Evolutionary conservation across 2,329 filamentous ascomycete genomes (phyloP).

Genomic region (Volutella citrinella): DNA sequence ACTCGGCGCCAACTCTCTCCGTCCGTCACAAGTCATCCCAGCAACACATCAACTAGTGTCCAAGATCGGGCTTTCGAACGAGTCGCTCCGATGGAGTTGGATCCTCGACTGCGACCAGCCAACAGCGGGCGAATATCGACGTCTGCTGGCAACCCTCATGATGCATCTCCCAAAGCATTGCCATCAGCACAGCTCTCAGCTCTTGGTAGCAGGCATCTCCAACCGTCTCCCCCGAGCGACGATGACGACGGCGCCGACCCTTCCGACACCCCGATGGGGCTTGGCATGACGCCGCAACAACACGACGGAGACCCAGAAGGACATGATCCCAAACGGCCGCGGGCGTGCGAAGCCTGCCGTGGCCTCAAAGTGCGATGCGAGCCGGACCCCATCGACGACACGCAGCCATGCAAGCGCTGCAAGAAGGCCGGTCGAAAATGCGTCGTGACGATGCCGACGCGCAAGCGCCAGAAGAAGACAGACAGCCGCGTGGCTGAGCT

Average conservation of each 20-base stretch:
- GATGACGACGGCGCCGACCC: constrained; percentile 19
- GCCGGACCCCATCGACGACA: constrained; percentile 62
- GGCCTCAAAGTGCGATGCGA: constrained; percentile 83
- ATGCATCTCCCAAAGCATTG: constrained; percentile 14
- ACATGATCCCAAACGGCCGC: constrained; percentile 60
- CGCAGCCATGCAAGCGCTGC: constrained; percentile 71
- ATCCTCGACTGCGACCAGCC: constrained; percentile 27
- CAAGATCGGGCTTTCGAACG: constrained; percentile 14
- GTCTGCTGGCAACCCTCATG: constrained; percentile 10
- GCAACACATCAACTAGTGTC: constrained; percentile 6
- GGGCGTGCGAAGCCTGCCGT: constrained; percentile 74
- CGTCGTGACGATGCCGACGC: constrained; percentile 68
- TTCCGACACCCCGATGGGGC: constrained; percentile 20
- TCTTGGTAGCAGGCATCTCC: constrained; percentile 6
- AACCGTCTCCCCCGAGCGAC: constrained; percentile 13
- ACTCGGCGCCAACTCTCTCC: constrained; percentile 29
- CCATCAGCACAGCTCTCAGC: constrained; percentile 14
- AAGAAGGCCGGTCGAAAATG: constrained; percentile 76
- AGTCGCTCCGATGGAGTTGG: constrained; percentile 30
- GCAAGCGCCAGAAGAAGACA: constrained; percentile 88
- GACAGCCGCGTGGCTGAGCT: constrained; percentile 86
- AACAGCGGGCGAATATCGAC: constrained; percentile 20
- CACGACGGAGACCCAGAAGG: constrained; percentile 18
- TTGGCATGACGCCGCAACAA: constrained; percentile 13
- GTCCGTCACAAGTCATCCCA: constrained; percentile 17